These are phyloP conservation scores for Gnaphalium uliginosum DNA, from an alignment of 129 eudicot genomes.

Conservation along the genomic window DNA sequence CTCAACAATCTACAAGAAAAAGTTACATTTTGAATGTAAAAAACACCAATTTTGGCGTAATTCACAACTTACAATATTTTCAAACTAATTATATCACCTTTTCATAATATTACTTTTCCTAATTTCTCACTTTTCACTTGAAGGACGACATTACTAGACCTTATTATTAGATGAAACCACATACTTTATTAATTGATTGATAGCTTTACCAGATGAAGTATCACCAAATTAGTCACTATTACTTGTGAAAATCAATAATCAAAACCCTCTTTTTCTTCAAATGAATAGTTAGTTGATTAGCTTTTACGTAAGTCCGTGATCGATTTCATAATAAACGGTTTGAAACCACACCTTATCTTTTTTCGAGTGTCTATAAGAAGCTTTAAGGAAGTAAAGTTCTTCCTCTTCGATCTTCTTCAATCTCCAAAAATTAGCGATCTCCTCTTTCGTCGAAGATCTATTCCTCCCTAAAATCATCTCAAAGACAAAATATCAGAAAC, in stretches of 20 bases:
- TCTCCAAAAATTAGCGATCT: slow-evolving; percentile 48
- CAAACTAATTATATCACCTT: too few relatives aligned
- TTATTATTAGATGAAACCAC: not conserved
- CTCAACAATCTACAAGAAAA: slow-evolving; percentile 14
- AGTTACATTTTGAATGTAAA: not conserved
- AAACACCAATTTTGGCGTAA: not conserved
- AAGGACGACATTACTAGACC: not conserved
- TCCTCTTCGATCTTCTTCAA: slow-evolving; percentile 43
- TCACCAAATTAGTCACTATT: not conserved
- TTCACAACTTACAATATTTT: slow-evolving; percentile 1
- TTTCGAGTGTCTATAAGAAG: slow-evolving; percentile 35
- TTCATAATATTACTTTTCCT: too few relatives aligned
- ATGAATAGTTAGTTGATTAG: not conserved
- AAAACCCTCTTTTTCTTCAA: not conserved
- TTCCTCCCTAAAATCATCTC: slow-evolving; percentile 30
- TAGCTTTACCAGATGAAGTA: too few relatives aligned
- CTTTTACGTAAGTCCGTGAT: too few relatives aligned
- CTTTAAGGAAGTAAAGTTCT: slow-evolving; percentile 42
- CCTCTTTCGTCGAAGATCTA: slow-evolving; percentile 43
- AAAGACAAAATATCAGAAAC: not conserved
- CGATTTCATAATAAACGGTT: not conserved
- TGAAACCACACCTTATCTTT: slow-evolving; percentile 30
- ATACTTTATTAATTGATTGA: not conserved
- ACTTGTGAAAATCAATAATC: not conserved
- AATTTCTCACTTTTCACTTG: not conserved